Evolutionary conservation across 2,329 filamentous ascomycete genomes (phyloP).

Genomic region (Nothophaeocryptopus gaeumannii): DNA sequence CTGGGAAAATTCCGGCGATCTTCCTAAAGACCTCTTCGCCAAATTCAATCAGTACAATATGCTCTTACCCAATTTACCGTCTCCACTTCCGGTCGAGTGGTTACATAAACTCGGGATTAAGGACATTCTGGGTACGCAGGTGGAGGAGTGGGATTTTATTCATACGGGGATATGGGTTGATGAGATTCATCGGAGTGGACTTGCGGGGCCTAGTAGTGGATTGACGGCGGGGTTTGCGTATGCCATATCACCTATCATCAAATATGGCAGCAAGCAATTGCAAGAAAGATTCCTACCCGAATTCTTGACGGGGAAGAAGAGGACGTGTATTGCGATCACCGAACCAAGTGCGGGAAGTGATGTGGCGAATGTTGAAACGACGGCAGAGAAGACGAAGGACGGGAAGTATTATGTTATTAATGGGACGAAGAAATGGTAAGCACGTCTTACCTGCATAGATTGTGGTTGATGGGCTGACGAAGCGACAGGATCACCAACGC

Average conservation of each 20-base stretch:
- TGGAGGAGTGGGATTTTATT: slow-evolving; percentile 71
- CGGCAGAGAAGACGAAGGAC: slow-evolving; percentile 59
- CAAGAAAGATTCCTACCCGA: slow-evolving; percentile 67
- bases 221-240: slow-evolving; percentile 69
- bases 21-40: slow-evolving; percentile 59
- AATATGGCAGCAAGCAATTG: slow-evolving; percentile 60
- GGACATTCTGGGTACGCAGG: slow-evolving; percentile 62
- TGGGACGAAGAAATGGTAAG: slow-evolving; percentile 68
- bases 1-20: slow-evolving; percentile 22
- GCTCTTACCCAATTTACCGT: slow-evolving; percentile 66
- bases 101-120: slow-evolving; percentile 63
- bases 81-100: slow-evolving; percentile 66
- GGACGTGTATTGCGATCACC: slow-evolving; percentile 72
- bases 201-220: slow-evolving; percentile 60
- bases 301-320: slow-evolving; percentile 62
- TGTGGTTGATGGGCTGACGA: too few species aligned
- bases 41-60: slow-evolving; percentile 65
- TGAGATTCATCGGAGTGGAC: slow-evolving; percentile 66
- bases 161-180: slow-evolving; percentile 67
- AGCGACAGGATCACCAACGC: slow-evolving; percentile 59
- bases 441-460: too few species aligned
- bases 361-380: slow-evolving; percentile 69
- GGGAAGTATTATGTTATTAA: slow-evolving; percentile 69
- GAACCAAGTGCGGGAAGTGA: slow-evolving; percentile 71
- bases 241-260: slow-evolving; percentile 66